These are phyloP conservation scores for Mallotus nudiflorus DNA, from an alignment of 345 rosid genomes.

Conservation along the genomic window DNA sequence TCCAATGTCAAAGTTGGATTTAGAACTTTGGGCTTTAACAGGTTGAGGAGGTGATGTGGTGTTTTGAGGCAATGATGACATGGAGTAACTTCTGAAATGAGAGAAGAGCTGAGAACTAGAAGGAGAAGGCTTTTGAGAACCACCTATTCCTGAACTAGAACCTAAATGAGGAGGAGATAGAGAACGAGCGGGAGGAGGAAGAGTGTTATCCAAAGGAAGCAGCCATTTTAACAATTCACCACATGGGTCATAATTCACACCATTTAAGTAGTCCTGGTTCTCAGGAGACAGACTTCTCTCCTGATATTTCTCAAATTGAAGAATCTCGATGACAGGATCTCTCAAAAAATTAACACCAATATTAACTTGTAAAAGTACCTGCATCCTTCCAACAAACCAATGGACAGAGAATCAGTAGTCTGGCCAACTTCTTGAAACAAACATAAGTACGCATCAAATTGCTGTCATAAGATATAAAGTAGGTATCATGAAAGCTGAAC, in stretches of 20 bases:
- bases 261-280: constrained; percentile 37
- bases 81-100: constrained; percentile 92
- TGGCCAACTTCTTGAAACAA: not conserved
- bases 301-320: constrained; percentile 88
- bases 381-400: constrained; percentile 92
- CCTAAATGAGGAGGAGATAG: constrained; percentile 55
- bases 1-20: constrained; percentile 72
- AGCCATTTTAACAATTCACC: constrained; percentile 86
- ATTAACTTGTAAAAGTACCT: constrained; percentile 89
- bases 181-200: constrained; percentile 55
- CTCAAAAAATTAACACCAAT: constrained; percentile 63
- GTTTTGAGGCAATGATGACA: constrained; percentile 94
- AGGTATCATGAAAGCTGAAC: not conserved
- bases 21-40: constrained; percentile 65
- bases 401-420: constrained; percentile 46
- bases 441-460: not conserved
- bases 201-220: constrained; percentile 82
- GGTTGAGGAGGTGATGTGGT: constrained; percentile 54
- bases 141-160: constrained; percentile 56
- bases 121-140: constrained; percentile 57
- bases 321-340: constrained; percentile 91
- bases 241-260: constrained; percentile 57
- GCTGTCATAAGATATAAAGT: not conserved
- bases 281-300: constrained; percentile 35
- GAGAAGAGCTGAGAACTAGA: constrained; percentile 89